Percentiles rank a stretch among this genome's conserved stretches.
Conservation (phyloP, 2,329 filamentous ascomycete species). For the Fusarium hostae region DNA sequence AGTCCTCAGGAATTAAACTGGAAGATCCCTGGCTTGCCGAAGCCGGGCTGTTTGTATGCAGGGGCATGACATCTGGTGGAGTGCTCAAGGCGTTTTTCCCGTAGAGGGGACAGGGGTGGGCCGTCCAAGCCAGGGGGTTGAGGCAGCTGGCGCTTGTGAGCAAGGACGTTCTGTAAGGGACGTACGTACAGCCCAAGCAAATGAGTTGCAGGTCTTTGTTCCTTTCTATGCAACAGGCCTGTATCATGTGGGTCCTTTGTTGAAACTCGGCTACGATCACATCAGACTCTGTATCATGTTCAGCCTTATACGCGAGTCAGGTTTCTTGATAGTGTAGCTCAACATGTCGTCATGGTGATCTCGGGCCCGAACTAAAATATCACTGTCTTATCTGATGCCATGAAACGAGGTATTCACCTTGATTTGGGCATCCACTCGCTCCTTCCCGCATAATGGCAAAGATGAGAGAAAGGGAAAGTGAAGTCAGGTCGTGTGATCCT, state of each 20-base stretch:
- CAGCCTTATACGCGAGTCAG: slow-evolving; percentile 21
- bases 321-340: not conserved
- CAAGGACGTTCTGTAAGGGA: not conserved
- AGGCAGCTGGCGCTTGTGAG: slow-evolving; percentile 14
- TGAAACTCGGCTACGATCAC: not conserved
- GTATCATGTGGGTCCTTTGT: not conserved
- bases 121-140: not conserved
- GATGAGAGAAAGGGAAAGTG: not conserved
- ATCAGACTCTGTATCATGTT: not conserved
- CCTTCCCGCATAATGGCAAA: not conserved
- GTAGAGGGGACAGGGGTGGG: not conserved
- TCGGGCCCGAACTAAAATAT: not conserved
- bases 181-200: not conserved
- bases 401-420: not conserved
- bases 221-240: not conserved
- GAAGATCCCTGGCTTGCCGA: slow-evolving; percentile 15
- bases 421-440: not conserved
- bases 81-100: slow-evolving; percentile 31
- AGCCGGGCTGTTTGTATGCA: slow-evolving; percentile 9
- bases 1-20: slow-evolving; percentile 20
- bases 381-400: not conserved
- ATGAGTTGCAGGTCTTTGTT: not conserved
- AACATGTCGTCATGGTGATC: slow-evolving; percentile 3
- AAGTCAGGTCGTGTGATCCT: not conserved
- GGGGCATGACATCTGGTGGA: slow-evolving; percentile 31